Percentiles rank a stretch among this genome's conserved stretches.
phyloP scores from a whole-genome alignment of 148 eudicot genomes.

The Simmondsia chinensis region DNA sequence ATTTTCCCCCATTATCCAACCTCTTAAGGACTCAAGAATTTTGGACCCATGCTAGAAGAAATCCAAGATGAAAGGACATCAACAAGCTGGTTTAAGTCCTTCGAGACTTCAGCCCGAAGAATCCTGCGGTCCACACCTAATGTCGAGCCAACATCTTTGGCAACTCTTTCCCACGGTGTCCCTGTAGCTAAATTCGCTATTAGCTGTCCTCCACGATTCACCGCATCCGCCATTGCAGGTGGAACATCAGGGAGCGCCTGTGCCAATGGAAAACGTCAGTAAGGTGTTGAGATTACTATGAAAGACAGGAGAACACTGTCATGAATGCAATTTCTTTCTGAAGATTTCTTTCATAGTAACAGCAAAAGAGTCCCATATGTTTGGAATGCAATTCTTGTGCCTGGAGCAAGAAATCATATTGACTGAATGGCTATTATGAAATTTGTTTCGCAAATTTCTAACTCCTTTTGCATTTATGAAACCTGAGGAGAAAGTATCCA shows the following conservation, averaged over 20 bases:
- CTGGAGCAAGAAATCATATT: too few relatives aligned
- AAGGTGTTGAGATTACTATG: not conserved
- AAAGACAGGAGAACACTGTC: not conserved
- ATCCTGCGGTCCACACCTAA: slow-evolving; percentile 55
- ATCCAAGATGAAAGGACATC: slow-evolving; percentile 74
- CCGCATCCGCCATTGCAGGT: slow-evolving; percentile 90
- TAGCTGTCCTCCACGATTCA: slow-evolving; percentile 77
- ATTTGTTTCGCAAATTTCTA: too few relatives aligned
- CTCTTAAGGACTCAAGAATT: slow-evolving; percentile 39
- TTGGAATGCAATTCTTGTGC: too few relatives aligned
- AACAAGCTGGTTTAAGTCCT: slow-evolving; percentile 71
- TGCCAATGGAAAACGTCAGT: too few relatives aligned
- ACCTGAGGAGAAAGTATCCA: too few relatives aligned
- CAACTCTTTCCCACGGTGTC: slow-evolving; percentile 89
- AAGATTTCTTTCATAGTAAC: too few relatives aligned
- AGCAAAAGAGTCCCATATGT: too few relatives aligned
- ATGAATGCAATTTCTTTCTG: too few relatives aligned
- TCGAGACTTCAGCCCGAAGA: slow-evolving; percentile 44
- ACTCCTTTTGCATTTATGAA: too few relatives aligned
- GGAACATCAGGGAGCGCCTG: slow-evolving; percentile 95
- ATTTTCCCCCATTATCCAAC: not conserved
- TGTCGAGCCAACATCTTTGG: slow-evolving; percentile 60
- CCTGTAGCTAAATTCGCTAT: slow-evolving; percentile 68
- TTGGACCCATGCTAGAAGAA: slow-evolving; percentile 38
- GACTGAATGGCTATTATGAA: too few relatives aligned